These are phyloP conservation scores for Lentithecium fluviatile DNA, from an alignment of 495 filamentous ascomycete genomes.

Conservation along the genomic window DNA sequence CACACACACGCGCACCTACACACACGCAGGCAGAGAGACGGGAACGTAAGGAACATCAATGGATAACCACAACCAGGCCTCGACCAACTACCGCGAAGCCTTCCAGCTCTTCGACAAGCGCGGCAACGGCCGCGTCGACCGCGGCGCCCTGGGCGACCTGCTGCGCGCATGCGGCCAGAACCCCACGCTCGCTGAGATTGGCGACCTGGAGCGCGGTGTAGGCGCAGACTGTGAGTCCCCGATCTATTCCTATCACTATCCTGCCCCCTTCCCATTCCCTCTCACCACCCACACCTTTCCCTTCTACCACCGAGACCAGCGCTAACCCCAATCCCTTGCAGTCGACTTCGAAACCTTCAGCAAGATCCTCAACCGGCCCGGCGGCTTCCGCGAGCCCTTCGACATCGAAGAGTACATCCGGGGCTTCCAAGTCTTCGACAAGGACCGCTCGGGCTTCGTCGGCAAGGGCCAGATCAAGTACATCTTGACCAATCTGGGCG, in stretches of 20 bases:
- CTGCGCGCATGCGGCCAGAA: slow-evolving; percentile 97
- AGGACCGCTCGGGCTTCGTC: slow-evolving; percentile 97
- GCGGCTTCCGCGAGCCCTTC: slow-evolving; percentile 95
- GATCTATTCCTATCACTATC: not conserved
- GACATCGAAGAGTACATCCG: slow-evolving; percentile 97
- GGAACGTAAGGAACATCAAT: slow-evolving; percentile 7
- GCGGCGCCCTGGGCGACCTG: slow-evolving; percentile 86
- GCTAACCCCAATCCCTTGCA: too few relatives aligned
- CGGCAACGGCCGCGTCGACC: slow-evolving; percentile 82
- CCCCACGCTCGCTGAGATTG: slow-evolving; percentile 87
- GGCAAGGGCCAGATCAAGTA: slow-evolving; percentile 95
- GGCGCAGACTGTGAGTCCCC: slow-evolving; percentile 79
- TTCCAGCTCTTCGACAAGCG: slow-evolving; percentile 99
- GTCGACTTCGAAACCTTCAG: slow-evolving; percentile 98
- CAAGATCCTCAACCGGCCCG: slow-evolving; percentile 92
- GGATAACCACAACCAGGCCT: slow-evolving; percentile 60
- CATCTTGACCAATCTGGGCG: slow-evolving; percentile 91
- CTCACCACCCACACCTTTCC: not conserved
- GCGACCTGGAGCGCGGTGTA: slow-evolving; percentile 80
- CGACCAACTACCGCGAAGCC: slow-evolving; percentile 99
- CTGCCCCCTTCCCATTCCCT: not conserved
- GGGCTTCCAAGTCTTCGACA: slow-evolving; percentile 98
- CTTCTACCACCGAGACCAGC: too few relatives aligned
- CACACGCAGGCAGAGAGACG: too few relatives aligned
- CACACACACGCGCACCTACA: not conserved